These are phyloP conservation scores for Aspergillus wentii DNA, from an alignment of 495 filamentous ascomycete species.

Conservation along the genomic window DNA sequence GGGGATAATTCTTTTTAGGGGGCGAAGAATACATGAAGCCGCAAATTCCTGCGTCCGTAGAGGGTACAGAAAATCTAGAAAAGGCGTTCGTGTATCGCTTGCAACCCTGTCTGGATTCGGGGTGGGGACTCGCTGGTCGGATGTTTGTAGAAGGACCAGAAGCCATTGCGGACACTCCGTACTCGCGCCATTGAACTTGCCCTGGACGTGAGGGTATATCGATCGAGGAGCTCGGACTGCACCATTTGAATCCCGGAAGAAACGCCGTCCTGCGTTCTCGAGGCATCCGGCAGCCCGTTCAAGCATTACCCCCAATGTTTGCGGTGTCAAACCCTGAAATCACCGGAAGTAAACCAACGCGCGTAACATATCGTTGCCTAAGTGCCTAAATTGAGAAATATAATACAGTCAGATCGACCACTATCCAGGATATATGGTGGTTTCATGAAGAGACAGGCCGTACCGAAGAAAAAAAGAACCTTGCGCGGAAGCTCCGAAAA, in stretches of 20 bases:
- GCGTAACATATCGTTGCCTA: constrained; percentile 24
- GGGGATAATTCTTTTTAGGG: constrained; percentile 19
- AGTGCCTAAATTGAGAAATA: background rate
- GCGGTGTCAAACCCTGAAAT: constrained; percentile 33
- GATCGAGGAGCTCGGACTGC: constrained; percentile 52
- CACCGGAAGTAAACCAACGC: constrained; percentile 16
- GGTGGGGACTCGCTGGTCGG: constrained; percentile 12
- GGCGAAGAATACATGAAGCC: constrained; percentile 16
- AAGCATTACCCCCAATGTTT: constrained; percentile 64
- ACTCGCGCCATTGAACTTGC: constrained; percentile 56
- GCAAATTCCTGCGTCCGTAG: constrained; percentile 17
- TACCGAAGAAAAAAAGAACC: constrained; percentile 14
- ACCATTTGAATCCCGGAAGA: constrained; percentile 53
- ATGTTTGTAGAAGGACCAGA: constrained; percentile 25
- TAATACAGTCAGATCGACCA: constrained; percentile 9
- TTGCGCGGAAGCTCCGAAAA: constrained; percentile 7
- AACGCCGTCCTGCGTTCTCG: constrained; percentile 67
- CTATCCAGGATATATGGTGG: background rate
- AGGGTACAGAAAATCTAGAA: constrained; percentile 42
- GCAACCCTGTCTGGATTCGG: constrained; percentile 6
- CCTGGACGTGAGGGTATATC: constrained; percentile 62
- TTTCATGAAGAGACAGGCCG: constrained; percentile 12
- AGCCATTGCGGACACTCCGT: constrained; percentile 51
- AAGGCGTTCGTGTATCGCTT: constrained; percentile 17
- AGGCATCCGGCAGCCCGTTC: constrained; percentile 76